Evolutionary conservation across 2,329 filamentous ascomycete species (phyloP).

Genomic region (Cercospora sesami): DNA sequence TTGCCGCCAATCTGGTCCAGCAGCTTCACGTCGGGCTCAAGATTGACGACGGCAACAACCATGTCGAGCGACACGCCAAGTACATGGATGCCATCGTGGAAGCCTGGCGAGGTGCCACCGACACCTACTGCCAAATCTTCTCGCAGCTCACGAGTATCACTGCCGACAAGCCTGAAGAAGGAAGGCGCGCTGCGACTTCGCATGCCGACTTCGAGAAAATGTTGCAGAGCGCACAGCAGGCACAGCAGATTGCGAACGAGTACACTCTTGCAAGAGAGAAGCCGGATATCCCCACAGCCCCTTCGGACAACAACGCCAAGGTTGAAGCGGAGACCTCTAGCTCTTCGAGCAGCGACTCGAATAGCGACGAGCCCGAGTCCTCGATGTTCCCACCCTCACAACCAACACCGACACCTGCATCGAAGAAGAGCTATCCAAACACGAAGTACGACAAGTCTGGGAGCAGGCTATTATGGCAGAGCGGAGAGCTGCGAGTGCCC

Average conservation of each 20-base stretch:
- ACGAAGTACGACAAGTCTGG: constrained; percentile 16
- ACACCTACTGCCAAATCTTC: constrained; percentile 34
- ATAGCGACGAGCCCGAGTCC: not conserved
- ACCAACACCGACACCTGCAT: not conserved
- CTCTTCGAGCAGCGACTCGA: not conserved
- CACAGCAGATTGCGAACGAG: constrained; percentile 23
- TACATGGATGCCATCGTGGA: constrained; percentile 34
- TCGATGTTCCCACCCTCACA: constrained; percentile 12
- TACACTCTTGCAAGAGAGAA: constrained; percentile 20
- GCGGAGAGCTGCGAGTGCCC: constrained; percentile 6
- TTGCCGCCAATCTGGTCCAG: constrained; percentile 33
- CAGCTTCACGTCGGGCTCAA: constrained; percentile 34
- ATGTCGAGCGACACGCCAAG: constrained; percentile 26
- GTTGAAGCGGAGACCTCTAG: not conserved
- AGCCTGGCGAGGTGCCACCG: constrained; percentile 34
- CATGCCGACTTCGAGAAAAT: constrained; percentile 32
- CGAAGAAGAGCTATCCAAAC: constrained; percentile 1
- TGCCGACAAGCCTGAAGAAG: constrained; percentile 30
- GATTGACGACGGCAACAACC: constrained; percentile 24
- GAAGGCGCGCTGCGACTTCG: constrained; percentile 24
- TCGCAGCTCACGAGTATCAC: constrained; percentile 31
- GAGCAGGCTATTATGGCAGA: constrained; percentile 11
- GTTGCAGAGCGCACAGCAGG: constrained; percentile 26
- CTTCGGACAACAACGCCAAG: constrained; percentile 1
- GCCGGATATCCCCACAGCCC: not conserved